Percentiles rank a stretch among this genome's conserved stretches.
Conservation (phyloP, 306 rosid genomes). For the Citrullus amarus region DNA sequence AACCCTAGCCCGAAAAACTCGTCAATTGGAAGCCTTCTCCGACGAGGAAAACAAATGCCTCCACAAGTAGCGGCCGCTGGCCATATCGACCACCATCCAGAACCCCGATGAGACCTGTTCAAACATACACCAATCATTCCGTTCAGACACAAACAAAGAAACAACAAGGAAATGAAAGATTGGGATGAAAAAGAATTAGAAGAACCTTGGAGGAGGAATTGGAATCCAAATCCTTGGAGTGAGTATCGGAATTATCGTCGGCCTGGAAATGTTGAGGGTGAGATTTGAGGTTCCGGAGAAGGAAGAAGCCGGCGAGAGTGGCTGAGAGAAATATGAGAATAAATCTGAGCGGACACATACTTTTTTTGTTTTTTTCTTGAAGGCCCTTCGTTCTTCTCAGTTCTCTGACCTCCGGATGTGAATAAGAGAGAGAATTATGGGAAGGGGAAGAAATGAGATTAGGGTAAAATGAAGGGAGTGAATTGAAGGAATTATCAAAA, state of each 20-base stretch:
- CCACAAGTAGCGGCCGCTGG: conserved; percentile 92
- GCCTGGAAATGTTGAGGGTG: conserved; percentile 12
- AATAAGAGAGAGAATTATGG: neutral
- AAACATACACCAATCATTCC: neutral
- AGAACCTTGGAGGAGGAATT: conserved; percentile 26
- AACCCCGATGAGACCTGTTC: conserved; percentile 60
- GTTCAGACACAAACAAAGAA: neutral
- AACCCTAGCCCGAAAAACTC: neutral
- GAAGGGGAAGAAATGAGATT: neutral
- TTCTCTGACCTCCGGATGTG: neutral
- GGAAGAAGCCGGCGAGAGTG: conserved; percentile 87
- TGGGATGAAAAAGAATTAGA: neutral
- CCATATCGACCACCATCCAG: conserved; percentile 88
- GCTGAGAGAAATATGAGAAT: conserved; percentile 86
- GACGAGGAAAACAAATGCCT: conserved; percentile 49
- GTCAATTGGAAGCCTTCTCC: conserved; percentile 37
- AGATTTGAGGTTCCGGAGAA: conserved; percentile 68
- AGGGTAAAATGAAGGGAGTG: neutral
- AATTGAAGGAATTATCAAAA: neutral
- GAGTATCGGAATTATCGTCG: neutral
- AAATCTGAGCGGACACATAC: conserved; percentile 80
- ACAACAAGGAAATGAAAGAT: conserved; percentile 5
- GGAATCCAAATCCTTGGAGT: neutral
- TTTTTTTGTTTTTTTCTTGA: neutral
- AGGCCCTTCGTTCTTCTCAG: neutral